Base-by-base conservation (phyloP, 371 early-diverging fungal genomes). In the Rhizopus stolonifer region DNA sequence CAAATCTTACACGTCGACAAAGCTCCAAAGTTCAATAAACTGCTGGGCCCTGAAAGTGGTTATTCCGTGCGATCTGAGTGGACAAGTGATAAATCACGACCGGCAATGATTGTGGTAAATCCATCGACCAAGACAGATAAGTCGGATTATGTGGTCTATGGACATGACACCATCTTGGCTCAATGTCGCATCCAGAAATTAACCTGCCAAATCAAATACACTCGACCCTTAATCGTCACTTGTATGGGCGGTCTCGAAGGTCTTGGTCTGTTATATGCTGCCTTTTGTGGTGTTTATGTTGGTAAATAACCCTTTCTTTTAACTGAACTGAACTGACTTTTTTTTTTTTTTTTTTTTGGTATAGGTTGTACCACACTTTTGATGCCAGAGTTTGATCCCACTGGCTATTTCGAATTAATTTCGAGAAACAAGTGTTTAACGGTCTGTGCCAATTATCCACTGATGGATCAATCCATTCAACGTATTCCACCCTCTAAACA, bases 161-260 rank as follows among this genome's bases (percentile, higher is more conserved):
- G 79, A 10, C 91, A 92, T 70, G 55, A 71, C 3, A 77, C 79
- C 1, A 60, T 92, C 31, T 55, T 93, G 50, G 74, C 83, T 18
- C 87, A 87, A 48, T 86, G 90, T 62, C 72, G 85, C n/a, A 72
- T 88, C 13, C 90, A 91, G 49, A 87, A 86, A 56, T 71, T 84
- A 40, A 89, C 88, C 29, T 83, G 83, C 54, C 80, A 84, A 46
- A 77, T 93, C 69, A 75, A 71, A 36, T 74, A 77, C 7, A 67
- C 72, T 17, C 67, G 76, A 18, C 87, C 89, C 0, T 56, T 91
- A n/a, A 58, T 93, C 21, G 57, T 56, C 0, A 74, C 83, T 2
- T 83, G 86, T 31, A 73, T 85, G 36, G 72, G 79, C 24, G 65
- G 74, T 0, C 87, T 80, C 61, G 80, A 70, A 14, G 89, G 89